Evolutionary conservation across 345 rosid species (phyloP).

Genomic region (Hibiscus syriacus): DNA sequence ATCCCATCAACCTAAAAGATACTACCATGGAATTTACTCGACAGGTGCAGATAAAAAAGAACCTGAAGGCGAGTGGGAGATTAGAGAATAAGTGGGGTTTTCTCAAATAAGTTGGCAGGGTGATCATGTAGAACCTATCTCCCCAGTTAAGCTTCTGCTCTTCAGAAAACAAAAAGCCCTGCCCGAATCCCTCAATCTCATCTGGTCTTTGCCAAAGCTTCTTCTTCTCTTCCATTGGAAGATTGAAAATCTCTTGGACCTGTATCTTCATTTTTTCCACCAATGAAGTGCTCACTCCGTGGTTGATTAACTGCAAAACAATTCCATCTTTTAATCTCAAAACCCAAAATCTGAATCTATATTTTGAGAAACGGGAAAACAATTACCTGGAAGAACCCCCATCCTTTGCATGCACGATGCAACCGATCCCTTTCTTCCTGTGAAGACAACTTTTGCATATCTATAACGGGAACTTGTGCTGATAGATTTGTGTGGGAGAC

Average conservation of each 20-base stretch:
- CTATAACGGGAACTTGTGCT: conserved; percentile 10
- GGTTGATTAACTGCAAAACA: conserved; percentile 19
- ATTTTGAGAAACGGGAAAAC: too few relatives aligned
- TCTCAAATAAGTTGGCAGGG: conserved; percentile 22
- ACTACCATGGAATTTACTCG: too few relatives aligned
- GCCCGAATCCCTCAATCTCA: not conserved
- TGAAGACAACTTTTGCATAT: conserved; percentile 10
- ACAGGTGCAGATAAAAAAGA: not conserved
- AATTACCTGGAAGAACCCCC: conserved; percentile 16
- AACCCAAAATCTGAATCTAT: too few relatives aligned
- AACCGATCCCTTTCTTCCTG: conserved; percentile 5
- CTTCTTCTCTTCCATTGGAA: conserved; percentile 1
- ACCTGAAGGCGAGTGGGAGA: conserved; percentile 29
- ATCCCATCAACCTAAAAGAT: too few relatives aligned
- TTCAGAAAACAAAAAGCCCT: conserved; percentile 14
- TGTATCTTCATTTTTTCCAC: conserved; percentile 5
- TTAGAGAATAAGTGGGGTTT: conserved; percentile 28
- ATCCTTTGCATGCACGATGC: conserved; percentile 16
- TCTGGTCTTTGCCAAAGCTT: conserved; percentile 3
- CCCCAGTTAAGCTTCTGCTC: conserved; percentile 41
- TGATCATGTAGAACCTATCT: conserved; percentile 28
- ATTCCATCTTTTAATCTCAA: not conserved
- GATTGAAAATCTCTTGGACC: not conserved
- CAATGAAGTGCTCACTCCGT: conserved; percentile 7
- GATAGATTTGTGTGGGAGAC: not conserved